Conservation (phyloP, 202 grass and related monocot species). For the Dendrocalamus latiflorus region DNA sequence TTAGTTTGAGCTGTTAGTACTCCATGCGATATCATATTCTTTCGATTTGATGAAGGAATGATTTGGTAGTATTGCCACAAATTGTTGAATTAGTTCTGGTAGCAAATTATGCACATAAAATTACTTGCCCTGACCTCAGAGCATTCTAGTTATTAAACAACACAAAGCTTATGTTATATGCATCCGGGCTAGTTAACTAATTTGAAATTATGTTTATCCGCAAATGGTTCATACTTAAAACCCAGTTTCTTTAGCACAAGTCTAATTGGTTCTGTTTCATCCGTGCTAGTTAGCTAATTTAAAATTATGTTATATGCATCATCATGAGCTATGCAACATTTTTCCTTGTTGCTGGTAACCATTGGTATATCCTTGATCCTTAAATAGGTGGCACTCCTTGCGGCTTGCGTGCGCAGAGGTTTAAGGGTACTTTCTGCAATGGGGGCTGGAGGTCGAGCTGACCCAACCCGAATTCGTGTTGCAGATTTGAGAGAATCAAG, state of each 20-base stretch:
- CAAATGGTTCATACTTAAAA: no score
- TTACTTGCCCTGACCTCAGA: background rate
- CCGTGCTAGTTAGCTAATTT: background rate
- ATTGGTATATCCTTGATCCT: background rate
- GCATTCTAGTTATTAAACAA: background rate
- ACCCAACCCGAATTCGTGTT: slow-evolving; percentile 88
- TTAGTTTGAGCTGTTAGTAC: background rate
- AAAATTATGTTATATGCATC: slow-evolving; percentile 3
- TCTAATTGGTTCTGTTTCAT: background rate
- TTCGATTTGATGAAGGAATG: slow-evolving; percentile 9
- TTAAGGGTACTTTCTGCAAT: slow-evolving; percentile 89
- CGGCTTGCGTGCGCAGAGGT: slow-evolving; percentile 68
- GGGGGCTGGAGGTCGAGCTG: slow-evolving; percentile 90
- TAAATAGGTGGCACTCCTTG: slow-evolving; percentile 76
- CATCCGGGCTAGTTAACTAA: no score
- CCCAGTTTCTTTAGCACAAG: background rate
- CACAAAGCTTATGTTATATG: background rate
- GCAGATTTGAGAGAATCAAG: slow-evolving; percentile 92
- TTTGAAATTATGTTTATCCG: no score
- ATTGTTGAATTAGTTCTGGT: background rate
- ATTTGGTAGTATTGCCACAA: background rate
- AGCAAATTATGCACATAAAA: background rate
- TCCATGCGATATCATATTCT: background rate
- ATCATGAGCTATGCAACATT: background rate
- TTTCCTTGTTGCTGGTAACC: background rate